Conservation (phyloP, 2,329 filamentous ascomycete species). For the Aureobasidium lini region DNA sequence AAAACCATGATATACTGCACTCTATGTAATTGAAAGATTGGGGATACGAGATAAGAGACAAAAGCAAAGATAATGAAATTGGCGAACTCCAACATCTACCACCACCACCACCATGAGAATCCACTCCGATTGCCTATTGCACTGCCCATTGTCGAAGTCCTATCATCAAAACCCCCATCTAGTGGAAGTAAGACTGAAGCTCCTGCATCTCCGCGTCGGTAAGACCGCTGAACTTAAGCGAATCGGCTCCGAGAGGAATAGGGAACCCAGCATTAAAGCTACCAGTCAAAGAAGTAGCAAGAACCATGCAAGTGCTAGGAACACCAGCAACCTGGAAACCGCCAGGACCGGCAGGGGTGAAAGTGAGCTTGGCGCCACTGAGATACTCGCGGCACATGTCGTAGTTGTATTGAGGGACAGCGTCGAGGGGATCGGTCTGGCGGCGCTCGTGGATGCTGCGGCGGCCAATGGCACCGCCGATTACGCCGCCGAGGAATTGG, state of each 20-base stretch:
- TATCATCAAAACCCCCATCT: neutral
- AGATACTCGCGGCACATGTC: slow-evolving; percentile 10
- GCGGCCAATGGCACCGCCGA: neutral
- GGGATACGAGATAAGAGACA: neutral
- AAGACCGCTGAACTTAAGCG: slow-evolving; percentile 14
- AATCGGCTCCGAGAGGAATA: slow-evolving; percentile 13
- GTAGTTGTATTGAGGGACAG: neutral
- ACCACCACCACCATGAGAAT: neutral
- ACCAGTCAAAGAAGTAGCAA: slow-evolving; percentile 14
- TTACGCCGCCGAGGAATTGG: neutral
- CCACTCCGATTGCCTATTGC: neutral
- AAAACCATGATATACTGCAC: neutral
- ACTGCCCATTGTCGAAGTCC: neutral
- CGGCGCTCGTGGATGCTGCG: neutral
- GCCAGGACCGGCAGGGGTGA: neutral
- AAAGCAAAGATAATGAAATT: neutral
- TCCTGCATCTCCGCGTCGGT: slow-evolving; percentile 2
- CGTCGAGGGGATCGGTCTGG: neutral
- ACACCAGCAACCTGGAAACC: slow-evolving; percentile 13
- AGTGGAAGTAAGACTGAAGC: slow-evolving; percentile 14
- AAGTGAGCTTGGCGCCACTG: neutral
- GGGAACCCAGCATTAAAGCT: slow-evolving; percentile 15
- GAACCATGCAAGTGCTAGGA: slow-evolving; percentile 15
- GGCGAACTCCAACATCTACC: neutral
- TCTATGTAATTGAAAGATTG: neutral